Evolutionary conservation across 2,329 filamentous ascomycete species (phyloP).

Genomic region (Leptographium lundbergii): DNA sequence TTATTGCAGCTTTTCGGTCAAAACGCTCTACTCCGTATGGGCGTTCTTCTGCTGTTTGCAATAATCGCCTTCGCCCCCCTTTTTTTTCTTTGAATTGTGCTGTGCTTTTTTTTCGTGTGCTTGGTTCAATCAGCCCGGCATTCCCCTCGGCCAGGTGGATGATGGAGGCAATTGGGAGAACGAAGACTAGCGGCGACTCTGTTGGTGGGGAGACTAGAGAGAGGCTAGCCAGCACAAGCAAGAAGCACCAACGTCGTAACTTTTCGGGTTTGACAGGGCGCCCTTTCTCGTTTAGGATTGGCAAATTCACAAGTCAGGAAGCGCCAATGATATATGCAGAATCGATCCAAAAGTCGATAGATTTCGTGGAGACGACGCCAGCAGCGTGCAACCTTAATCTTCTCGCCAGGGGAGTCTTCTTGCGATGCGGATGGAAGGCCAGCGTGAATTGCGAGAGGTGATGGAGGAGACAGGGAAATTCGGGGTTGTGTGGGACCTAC

Average conservation of each 20-base stretch:
- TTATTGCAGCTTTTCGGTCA: not conserved
- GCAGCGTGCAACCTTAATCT: not conserved
- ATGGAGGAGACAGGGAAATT: not conserved
- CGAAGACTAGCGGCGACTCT: not conserved
- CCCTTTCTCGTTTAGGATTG: conserved; percentile 1
- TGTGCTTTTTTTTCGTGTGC: not conserved
- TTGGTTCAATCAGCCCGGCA: not conserved
- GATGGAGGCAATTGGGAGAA: conserved; percentile 1
- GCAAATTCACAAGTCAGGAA: not conserved
- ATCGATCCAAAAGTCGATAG: not conserved
- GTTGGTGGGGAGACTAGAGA: conserved; percentile 1
- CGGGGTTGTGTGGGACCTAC: not conserved
- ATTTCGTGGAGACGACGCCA: not conserved
- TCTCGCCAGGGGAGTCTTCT: not conserved
- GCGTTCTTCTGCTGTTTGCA: not conserved
- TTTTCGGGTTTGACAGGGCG: conserved; percentile 2
- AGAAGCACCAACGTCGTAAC: not conserved
- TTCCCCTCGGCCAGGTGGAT: not conserved
- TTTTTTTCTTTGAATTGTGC: not conserved
- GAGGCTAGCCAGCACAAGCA: conserved; percentile 1
- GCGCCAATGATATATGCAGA: not conserved
- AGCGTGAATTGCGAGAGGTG: not conserved
- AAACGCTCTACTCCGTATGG: not conserved
- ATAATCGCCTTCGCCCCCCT: not conserved
- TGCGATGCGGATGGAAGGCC: not conserved